Conservation (phyloP, 345 rosid species). For the Brassica incana region DNA sequence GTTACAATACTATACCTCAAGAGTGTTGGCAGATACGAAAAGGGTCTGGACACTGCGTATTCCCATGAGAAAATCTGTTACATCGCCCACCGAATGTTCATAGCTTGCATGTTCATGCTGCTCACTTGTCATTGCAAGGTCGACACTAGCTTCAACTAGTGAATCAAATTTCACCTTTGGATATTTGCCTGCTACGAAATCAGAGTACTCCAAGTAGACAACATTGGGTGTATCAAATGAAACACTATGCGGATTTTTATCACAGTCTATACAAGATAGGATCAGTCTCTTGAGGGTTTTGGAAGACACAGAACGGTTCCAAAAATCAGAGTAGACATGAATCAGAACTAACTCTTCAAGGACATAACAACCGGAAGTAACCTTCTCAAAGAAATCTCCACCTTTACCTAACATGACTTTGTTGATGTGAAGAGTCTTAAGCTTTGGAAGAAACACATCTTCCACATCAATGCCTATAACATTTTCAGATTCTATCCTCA, state of each 20-base stretch:
- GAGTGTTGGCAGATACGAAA: slow-evolving; percentile 1
- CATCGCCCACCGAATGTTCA: background rate
- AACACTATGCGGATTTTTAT: slow-evolving; percentile 8
- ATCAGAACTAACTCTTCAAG: slow-evolving; percentile 17
- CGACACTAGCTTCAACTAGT: background rate
- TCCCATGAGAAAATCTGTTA: background rate
- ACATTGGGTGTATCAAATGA: slow-evolving; percentile 20
- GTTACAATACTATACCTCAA: slow-evolving; percentile 17
- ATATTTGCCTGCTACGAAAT: slow-evolving; percentile 3
- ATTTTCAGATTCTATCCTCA: background rate
- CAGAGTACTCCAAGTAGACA: slow-evolving; percentile 19
- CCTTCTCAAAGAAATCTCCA: background rate
- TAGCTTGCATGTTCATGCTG: background rate
- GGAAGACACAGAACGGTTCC: slow-evolving; percentile 13
- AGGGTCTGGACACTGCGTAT: slow-evolving; percentile 21
- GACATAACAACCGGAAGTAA: background rate
- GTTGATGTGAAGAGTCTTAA: slow-evolving; percentile 2
- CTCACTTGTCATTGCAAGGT: background rate
- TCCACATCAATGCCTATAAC: background rate
- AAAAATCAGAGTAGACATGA: slow-evolving; percentile 17
- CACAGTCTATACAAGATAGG: background rate
- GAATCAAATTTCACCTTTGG: slow-evolving; percentile 6
- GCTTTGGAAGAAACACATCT: background rate
- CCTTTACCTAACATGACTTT: background rate
- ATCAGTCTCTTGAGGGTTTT: background rate